Base-by-base conservation (phyloP, 108 stramenopile genomes). In the Skeletonema tropicum region DNA sequence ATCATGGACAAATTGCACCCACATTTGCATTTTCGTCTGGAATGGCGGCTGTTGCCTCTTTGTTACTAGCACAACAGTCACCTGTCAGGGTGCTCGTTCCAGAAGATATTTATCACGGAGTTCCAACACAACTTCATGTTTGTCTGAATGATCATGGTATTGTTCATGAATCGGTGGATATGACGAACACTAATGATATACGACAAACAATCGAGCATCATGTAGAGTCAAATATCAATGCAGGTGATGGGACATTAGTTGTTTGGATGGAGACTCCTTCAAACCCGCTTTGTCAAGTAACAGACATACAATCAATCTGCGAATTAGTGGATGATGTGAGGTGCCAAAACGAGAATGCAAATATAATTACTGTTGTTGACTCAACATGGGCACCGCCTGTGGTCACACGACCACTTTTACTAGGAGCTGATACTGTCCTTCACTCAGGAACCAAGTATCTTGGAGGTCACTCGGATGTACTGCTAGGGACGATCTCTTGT, bases 181-280 rank as follows among this genome's bases (percentile, higher is more conserved):
- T 94, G 87, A 85, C 72, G 10, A 64, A 90, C 45, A 15, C 38
- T 29, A 5, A 69, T 36, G 74, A 57, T 29, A 23, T 85, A 25
- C 19, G 19, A 15, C 29, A 64, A 46, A 55, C 21, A 13, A 63
- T 91, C 23, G 38, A 60, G 14, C 48, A 79, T 8, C 74, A 77
- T 46, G n/a, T 88, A 0, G 45, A 39, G 19, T 64, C 73, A 10
- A 57, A 26, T 17, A 60, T 38, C 29, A 48, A 57, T 46, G 26
- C 11, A 33, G 39, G 57, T 14, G 76, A 55, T 57, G 63, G 79
- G 10, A 71, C 71, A n/a, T 49, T 91, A 12, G 71, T 97, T 73
- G 80, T 97, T 8, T 97, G 97, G 94, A 90, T 94, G 83, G 97
- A 97, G 77, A 94, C 87, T 26, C 97, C 97, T 1, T 94, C 93